These are phyloP conservation scores for Tulasnella calospora DNA, from an alignment of 768 basidiomycete genomes.

Conservation along the genomic window DNA sequence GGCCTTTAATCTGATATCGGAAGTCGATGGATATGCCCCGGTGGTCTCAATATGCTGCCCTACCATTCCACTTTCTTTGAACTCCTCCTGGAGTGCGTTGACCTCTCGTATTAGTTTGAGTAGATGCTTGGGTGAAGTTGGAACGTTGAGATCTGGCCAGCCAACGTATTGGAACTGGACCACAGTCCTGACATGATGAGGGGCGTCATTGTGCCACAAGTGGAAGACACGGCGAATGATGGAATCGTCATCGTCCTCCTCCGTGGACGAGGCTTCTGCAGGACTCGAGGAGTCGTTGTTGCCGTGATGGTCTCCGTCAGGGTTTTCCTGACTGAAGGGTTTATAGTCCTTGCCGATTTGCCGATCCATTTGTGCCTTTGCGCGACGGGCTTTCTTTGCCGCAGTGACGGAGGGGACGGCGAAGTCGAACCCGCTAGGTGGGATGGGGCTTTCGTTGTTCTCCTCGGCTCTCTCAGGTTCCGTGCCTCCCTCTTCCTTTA, in stretches of 20 bases:
- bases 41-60: slow-evolving; percentile 27
- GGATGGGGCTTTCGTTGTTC: neutral
- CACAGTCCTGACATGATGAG: slow-evolving; percentile 58
- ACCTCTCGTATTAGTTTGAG: slow-evolving; percentile 70
- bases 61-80: neutral
- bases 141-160: slow-evolving; percentile 97
- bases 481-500: slow-evolving; percentile 43
- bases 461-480: slow-evolving; percentile 38
- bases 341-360: slow-evolving; percentile 9
- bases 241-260: slow-evolving; percentile 25
- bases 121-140: slow-evolving; percentile 71
- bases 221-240: slow-evolving; percentile 52
- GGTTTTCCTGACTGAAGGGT: neutral
- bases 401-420: slow-evolving; percentile 32
- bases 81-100: slow-evolving; percentile 36
- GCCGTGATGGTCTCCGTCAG: neutral
- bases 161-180: slow-evolving; percentile 88
- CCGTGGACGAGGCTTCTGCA: neutral
- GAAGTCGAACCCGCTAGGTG: slow-evolving; percentile 44
- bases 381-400: slow-evolving; percentile 41
- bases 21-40: slow-evolving; percentile 25
- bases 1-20: slow-evolving; percentile 30
- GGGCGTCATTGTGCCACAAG: slow-evolving; percentile 58
- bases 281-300: neutral
- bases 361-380: slow-evolving; percentile 7